phyloP scores from a whole-genome alignment of 139 green algal species.

The Chlorella ohadii region DNA sequence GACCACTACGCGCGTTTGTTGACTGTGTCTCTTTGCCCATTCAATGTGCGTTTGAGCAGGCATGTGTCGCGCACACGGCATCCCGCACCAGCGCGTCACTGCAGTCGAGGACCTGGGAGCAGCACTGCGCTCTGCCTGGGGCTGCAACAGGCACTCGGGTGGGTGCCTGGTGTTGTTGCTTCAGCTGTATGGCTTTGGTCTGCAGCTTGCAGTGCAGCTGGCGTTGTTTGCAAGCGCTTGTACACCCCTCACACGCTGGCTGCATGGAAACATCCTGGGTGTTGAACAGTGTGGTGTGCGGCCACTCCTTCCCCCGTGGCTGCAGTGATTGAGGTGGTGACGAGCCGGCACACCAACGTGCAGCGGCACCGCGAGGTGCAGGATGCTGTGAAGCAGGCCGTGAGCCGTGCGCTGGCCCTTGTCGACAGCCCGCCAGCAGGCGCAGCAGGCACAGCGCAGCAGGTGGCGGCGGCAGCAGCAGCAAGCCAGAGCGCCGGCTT shows the following conservation, averaged over 20 bases:
- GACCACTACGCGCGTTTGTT: no score
- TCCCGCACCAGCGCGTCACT: slow-evolving; percentile 80
- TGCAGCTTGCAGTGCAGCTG: not conserved
- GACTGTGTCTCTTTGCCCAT: no score
- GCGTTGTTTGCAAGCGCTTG: no score
- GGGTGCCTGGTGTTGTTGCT: not conserved
- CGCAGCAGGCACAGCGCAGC: slow-evolving; percentile 6
- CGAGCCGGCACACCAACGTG: slow-evolving; percentile 74
- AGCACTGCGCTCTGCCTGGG: slow-evolving; percentile 82
- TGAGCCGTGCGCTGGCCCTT: slow-evolving; percentile 21
- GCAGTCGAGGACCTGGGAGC: slow-evolving; percentile 56
- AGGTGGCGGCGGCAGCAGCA: not conserved
- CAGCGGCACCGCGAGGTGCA: slow-evolving; percentile 78
- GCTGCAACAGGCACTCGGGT: slow-evolving; percentile 76
- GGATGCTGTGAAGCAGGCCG: slow-evolving; percentile 41
- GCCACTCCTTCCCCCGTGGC: not conserved
- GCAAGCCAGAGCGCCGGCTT: not conserved
- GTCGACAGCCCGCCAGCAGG: not conserved
- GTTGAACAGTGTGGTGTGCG: no score
- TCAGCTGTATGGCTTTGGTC: no score
- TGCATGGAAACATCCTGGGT: no score
- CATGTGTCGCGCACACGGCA: slow-evolving; percentile 82
- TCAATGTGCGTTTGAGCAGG: slow-evolving; percentile 52
- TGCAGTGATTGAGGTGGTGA: slow-evolving; percentile 87
- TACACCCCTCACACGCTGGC: no score